A percentile compares a stretch with the other conserved stretches of the same genome.
Conservation (phyloP, 2,329 filamentous ascomycete species). For the Talaromyces verruculosus region DNA sequence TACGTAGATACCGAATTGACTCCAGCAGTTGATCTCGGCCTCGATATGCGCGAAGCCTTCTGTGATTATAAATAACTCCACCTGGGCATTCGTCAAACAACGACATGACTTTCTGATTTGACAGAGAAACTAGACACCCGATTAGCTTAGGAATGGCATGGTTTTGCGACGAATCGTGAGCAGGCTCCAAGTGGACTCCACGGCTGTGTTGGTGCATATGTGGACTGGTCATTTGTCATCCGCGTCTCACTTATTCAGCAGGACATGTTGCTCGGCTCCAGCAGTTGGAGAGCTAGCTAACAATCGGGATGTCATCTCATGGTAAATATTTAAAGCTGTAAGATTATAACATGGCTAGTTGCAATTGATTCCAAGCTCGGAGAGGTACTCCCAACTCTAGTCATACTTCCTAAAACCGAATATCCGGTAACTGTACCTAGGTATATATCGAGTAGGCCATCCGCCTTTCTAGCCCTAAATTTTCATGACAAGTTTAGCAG, state of each 20-base stretch:
- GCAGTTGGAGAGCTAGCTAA: not conserved
- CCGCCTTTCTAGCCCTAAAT: not conserved
- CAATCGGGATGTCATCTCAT: not conserved
- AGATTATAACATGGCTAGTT: too few relatives aligned
- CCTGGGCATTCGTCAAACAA: not conserved
- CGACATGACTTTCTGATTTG: not conserved
- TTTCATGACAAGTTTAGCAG: not conserved
- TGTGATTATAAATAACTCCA: not conserved
- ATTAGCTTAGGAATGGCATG: not conserved
- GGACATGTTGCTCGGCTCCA: not conserved
- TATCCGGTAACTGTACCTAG: not conserved
- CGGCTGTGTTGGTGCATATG: not conserved
- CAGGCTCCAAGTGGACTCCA: not conserved
- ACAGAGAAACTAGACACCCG: not conserved
- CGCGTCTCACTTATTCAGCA: not conserved
- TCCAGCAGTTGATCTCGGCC: not conserved
- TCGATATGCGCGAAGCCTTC: not conserved
- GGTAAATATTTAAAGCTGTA: not conserved
- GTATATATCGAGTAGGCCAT: not conserved
- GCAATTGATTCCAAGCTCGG: not conserved
- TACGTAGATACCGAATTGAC: too few relatives aligned
- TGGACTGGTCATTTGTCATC: not conserved
- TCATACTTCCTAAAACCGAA: not conserved
- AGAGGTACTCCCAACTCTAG: not conserved
- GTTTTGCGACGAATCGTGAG: not conserved